Evolutionary conservation across 2,329 filamentous ascomycete species (phyloP).

Genomic region (Scedosporium aurantiacum): DNA sequence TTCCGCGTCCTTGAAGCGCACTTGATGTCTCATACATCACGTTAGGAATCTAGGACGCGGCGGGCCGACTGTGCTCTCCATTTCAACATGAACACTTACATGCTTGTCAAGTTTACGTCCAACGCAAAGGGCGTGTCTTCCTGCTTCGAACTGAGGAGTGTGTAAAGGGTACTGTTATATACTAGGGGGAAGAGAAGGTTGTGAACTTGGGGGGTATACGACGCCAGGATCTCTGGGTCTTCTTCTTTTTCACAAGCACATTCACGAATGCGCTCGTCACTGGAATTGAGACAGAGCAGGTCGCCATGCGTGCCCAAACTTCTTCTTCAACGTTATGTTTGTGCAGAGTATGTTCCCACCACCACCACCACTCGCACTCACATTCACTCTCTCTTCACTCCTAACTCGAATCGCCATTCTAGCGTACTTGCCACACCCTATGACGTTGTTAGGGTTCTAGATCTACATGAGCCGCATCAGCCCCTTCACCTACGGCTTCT

Average conservation of each 20-base stretch:
- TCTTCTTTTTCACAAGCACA: constrained; percentile 55
- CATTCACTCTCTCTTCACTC: background rate
- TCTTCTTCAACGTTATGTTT: constrained; percentile 52
- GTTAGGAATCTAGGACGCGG: too few relatives aligned
- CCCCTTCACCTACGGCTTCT: constrained; percentile 64
- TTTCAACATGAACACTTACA: too few relatives aligned
- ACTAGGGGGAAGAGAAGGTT: too few relatives aligned
- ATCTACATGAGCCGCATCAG: constrained; percentile 65
- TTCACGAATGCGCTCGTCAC: constrained; percentile 56
- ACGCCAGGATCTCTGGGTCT: constrained; percentile 49
- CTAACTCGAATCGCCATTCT: too few relatives aligned
- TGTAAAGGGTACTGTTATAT: too few relatives aligned
- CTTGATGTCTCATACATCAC: too few relatives aligned
- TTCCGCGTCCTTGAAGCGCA: too few relatives aligned
- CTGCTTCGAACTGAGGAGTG: too few relatives aligned
- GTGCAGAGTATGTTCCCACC: constrained; percentile 24
- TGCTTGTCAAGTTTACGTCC: too few relatives aligned
- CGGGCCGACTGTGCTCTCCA: too few relatives aligned
- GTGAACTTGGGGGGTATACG: too few relatives aligned
- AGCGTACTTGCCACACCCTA: constrained; percentile 51
- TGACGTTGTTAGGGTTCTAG: constrained; percentile 62
- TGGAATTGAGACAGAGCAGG: constrained; percentile 50
- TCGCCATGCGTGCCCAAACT: constrained; percentile 51
- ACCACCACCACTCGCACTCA: background rate
- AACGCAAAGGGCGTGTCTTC: too few relatives aligned